Base-by-base conservation (phyloP, 805 yeast genomes). In the Schwanniomyces polymorphus region DNA sequence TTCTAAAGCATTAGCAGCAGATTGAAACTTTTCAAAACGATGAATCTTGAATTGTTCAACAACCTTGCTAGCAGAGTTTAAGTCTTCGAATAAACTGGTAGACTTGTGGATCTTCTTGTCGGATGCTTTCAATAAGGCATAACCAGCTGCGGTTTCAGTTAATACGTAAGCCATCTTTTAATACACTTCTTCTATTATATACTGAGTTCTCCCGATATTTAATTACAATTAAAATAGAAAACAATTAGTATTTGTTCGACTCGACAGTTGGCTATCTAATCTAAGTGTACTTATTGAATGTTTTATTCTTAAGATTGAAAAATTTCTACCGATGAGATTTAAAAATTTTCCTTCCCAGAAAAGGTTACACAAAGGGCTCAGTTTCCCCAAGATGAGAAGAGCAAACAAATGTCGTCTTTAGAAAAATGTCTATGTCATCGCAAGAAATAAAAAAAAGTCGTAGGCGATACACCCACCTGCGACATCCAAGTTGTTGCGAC, bases 61-160 rank as follows among this genome's bases (percentile, higher is more conserved):
- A 51, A 91, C 97, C 70, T 88, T 87, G 55, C 86, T 95, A 42
- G 95, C 83, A 43, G 88, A 71, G 70, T 88, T 79, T 62, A 91
- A 79, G 67, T 91, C 97, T 54, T 85, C 80, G 56, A 88, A 72
- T 58, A 91, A 74, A 49, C 83, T 67, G 46, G 86, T 69, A 23
- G 94, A 84, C 76, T 91, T 92, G 81, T 92, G 86, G 62, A 94
- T 86, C 80, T 92, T 92, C 79, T 94, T 94, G 80, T 94, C 98
- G 54, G 97, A 86, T 48, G 97, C 97, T 78, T 94, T 94, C 68
- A 94, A 82, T 66, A 94, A 81, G 66, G 99, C 99, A 71, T 94
- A 94, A 66, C 99, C 99, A 44, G 99, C 99, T 54, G 99, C 88
- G 56, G 99, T 94, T 79, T 94, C 99, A 51, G 98, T 88, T 69